Evolutionary conservation across 2,329 filamentous ascomycete species (phyloP).

Genomic region (Exophiala calicioides): DNA sequence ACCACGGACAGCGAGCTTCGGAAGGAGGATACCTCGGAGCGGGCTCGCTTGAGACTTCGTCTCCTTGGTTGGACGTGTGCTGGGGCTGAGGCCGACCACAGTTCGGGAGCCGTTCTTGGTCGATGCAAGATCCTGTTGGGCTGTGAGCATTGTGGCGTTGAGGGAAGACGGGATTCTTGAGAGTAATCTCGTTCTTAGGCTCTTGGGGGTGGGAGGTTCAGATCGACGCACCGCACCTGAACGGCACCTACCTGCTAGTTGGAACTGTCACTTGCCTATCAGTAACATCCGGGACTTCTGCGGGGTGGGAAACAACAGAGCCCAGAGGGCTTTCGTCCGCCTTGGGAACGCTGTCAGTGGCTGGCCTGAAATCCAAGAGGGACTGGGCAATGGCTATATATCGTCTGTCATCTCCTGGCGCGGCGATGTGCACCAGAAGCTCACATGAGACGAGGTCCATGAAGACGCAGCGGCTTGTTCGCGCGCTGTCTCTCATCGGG

Average conservation of each 20-base stretch:
- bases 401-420: constrained; percentile 41
- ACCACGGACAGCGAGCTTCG: constrained; percentile 2
- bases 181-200: no score
- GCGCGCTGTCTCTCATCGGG: constrained; percentile 1
- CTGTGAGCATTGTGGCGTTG: background rate
- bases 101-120: constrained; percentile 19
- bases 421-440: constrained; percentile 46
- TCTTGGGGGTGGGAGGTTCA: no score
- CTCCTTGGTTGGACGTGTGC: background rate
- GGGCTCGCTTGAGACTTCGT: constrained; percentile 4
- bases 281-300: background rate
- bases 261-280: background rate
- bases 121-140: constrained; percentile 8
- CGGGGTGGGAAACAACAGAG: no score
- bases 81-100: background rate
- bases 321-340: no score
- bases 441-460: constrained; percentile 32
- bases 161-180: no score
- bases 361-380: constrained; percentile 38
- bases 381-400: constrained; percentile 43
- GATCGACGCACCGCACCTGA: constrained; percentile 2
- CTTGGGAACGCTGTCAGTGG: no score
- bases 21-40: constrained; percentile 15
- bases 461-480: background rate
- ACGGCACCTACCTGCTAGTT: constrained; percentile 12